Conservation (phyloP, 1,139 yeast genomes). For the Candida dubliniensis region DNA sequence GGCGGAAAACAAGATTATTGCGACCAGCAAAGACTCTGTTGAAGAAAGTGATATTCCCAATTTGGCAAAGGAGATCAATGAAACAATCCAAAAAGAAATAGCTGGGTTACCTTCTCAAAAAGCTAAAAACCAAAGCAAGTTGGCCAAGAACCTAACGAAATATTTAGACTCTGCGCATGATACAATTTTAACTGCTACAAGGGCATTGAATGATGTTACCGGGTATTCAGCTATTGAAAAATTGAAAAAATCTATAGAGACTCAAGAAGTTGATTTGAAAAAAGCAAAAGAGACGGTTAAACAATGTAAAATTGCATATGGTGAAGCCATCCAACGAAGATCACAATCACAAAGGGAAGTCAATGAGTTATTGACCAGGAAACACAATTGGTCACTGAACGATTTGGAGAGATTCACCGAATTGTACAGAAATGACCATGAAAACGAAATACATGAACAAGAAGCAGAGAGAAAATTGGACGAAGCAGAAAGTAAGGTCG, state of each 20-base stretch:
- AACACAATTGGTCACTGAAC: slow-evolving; percentile 72
- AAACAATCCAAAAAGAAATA: slow-evolving; percentile 23
- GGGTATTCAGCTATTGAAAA: slow-evolving; percentile 85
- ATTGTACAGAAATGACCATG: slow-evolving; percentile 78
- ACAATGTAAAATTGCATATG: slow-evolving; percentile 52
- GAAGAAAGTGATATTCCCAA: slow-evolving; percentile 12
- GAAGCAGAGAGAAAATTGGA: slow-evolving; percentile 51
- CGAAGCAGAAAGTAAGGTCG: slow-evolving; percentile 63
- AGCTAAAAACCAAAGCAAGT: slow-evolving; percentile 21
- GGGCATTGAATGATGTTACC: slow-evolving; percentile 83
- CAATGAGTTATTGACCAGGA: slow-evolving; percentile 83
- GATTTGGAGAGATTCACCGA: slow-evolving; percentile 86
- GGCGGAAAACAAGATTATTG: slow-evolving; percentile 14
- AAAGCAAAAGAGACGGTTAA: slow-evolving; percentile 51
- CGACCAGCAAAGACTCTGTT: slow-evolving; percentile 11
- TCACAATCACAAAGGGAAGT: slow-evolving; percentile 80
- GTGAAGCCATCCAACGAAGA: slow-evolving; percentile 63
- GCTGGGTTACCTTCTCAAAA: slow-evolving; percentile 33
- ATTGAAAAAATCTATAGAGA: slow-evolving; percentile 61
- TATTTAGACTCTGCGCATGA: slow-evolving; percentile 66
- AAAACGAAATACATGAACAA: slow-evolving; percentile 62
- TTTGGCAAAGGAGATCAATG: slow-evolving; percentile 17
- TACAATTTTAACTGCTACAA: slow-evolving; percentile 67
- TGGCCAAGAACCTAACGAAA: slow-evolving; percentile 41
- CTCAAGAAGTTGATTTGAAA: slow-evolving; percentile 49